Evolutionary conservation across 306 rosid genomes (phyloP).

Genomic region (Sophora flavescens): DNA sequence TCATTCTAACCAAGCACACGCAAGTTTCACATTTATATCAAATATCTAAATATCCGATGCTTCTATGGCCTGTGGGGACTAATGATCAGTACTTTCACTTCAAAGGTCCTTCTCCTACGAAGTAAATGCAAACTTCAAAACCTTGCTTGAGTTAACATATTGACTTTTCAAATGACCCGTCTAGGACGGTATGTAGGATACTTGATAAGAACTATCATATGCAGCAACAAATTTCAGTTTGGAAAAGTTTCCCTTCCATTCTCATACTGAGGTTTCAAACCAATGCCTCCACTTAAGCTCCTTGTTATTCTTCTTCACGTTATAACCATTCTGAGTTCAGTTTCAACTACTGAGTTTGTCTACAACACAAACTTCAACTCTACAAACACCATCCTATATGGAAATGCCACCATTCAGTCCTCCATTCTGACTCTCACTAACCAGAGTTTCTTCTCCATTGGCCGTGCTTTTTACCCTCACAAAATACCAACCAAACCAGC

Average conservation of each 20-base stretch:
- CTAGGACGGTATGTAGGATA: not conserved
- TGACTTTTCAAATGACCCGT: not conserved
- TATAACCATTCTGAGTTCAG: constrained; percentile 10
- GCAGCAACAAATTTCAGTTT: not conserved
- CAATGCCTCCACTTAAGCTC: constrained; percentile 46
- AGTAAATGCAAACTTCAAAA: constrained; percentile 14
- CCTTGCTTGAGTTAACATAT: not conserved
- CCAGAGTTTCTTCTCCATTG: constrained; percentile 50
- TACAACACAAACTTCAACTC: constrained; percentile 68
- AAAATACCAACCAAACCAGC: constrained; percentile 51
- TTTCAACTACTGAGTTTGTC: constrained; percentile 61
- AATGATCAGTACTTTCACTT: not conserved
- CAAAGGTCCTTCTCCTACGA: not conserved
- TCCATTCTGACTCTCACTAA: constrained; percentile 63
- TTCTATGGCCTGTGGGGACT: not conserved
- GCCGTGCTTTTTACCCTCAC: constrained; percentile 60
- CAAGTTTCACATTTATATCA: no score
- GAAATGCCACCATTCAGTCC: constrained; percentile 53
- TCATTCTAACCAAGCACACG: no score
- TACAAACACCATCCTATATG: constrained; percentile 49
- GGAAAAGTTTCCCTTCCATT: not conserved
- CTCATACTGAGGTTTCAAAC: not conserved
- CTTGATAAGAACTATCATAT: not conserved
- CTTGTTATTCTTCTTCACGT: constrained; percentile 34
- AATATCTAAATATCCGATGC: not conserved